Percentiles rank a stretch among this genome's conserved stretches.
phyloP scores from a whole-genome alignment of 2,329 filamentous ascomycete species.

The Phialocephala sp. region DNA sequence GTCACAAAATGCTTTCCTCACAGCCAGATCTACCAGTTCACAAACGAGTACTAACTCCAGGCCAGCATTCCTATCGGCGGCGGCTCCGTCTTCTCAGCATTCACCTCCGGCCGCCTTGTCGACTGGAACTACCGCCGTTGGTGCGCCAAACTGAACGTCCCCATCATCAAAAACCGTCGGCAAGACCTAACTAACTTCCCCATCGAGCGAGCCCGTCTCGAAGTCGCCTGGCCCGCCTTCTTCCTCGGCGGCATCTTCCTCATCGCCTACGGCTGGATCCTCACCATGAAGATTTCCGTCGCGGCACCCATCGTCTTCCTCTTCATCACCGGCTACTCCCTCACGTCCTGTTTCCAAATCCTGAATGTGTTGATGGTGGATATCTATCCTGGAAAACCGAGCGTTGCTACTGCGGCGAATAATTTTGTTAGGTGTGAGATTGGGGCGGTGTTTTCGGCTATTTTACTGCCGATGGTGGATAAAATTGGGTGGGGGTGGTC shows the following conservation, averaged over 20 bases:
- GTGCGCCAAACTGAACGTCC: constrained; percentile 57
- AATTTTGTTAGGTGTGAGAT: constrained; percentile 62
- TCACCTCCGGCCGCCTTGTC: constrained; percentile 49
- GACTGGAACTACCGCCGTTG: constrained; percentile 70
- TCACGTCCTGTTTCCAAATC: constrained; percentile 59
- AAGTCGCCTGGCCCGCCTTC: constrained; percentile 57
- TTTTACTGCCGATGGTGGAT: constrained; percentile 59
- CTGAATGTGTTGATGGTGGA: constrained; percentile 60
- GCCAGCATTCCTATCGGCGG: constrained; percentile 22
- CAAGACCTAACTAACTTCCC: constrained; percentile 55
- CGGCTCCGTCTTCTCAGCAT: constrained; percentile 15
- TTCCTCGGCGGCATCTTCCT: constrained; percentile 54
- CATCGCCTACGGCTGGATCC: constrained; percentile 57
- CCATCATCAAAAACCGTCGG: constrained; percentile 58
- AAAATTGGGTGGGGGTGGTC: constrained; percentile 58
- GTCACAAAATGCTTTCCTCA: too few relatives aligned
- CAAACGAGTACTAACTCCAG: too few relatives aligned
- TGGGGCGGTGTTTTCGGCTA: constrained; percentile 58
- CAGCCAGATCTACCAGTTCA: too few relatives aligned
- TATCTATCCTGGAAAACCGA: constrained; percentile 52
- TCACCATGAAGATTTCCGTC: constrained; percentile 49
- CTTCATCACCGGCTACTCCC: constrained; percentile 52
- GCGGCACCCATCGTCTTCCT: constrained; percentile 55
- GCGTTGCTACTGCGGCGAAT: constrained; percentile 60
- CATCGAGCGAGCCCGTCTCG: constrained; percentile 56